Conservation (phyloP, 805 yeast species). For the Monosporozyma aerobia region DNA sequence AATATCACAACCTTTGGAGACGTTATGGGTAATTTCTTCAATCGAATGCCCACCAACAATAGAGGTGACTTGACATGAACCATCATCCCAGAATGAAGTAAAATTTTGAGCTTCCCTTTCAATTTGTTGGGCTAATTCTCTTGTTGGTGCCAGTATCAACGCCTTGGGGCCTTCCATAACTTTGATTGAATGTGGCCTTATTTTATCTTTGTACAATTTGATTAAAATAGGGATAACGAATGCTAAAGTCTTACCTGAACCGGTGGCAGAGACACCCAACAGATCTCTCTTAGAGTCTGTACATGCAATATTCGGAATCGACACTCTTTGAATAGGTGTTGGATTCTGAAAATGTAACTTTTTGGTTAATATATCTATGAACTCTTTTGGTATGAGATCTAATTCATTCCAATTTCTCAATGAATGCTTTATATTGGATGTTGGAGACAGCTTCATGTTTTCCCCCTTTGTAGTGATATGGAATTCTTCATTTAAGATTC, state of each 20-base stretch:
- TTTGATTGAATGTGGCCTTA: constrained; percentile 38
- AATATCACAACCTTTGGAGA: constrained; percentile 59
- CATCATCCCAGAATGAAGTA: constrained; percentile 24
- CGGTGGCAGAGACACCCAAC: constrained; percentile 86
- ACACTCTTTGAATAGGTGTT: constrained; percentile 84
- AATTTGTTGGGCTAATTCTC: constrained; percentile 88
- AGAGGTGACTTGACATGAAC: constrained; percentile 37
- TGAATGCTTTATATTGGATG: constrained; percentile 35
- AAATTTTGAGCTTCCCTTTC: constrained; percentile 54
- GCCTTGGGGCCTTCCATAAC: constrained; percentile 59
- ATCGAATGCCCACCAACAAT: constrained; percentile 87
- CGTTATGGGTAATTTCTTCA: constrained; percentile 55
- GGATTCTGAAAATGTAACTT: constrained; percentile 52
- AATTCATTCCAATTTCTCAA: constrained; percentile 69
- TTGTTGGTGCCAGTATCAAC: constrained; percentile 78
- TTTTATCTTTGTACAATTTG: constrained; percentile 41
- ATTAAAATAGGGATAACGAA: constrained; percentile 65
- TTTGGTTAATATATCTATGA: constrained; percentile 32
- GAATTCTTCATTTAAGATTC: constrained; percentile 72
- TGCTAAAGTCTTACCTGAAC: constrained; percentile 89
- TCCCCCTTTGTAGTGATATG: constrained; percentile 48
- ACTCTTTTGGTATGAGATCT: constrained; percentile 33
- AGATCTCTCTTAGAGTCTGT: constrained; percentile 23
- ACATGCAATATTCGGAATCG: constrained; percentile 56
- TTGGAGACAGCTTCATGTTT: background rate